These are phyloP conservation scores for Chimonanthus salicifolius DNA, from an alignment of 164 flowering plant species.

Conservation along the genomic window DNA sequence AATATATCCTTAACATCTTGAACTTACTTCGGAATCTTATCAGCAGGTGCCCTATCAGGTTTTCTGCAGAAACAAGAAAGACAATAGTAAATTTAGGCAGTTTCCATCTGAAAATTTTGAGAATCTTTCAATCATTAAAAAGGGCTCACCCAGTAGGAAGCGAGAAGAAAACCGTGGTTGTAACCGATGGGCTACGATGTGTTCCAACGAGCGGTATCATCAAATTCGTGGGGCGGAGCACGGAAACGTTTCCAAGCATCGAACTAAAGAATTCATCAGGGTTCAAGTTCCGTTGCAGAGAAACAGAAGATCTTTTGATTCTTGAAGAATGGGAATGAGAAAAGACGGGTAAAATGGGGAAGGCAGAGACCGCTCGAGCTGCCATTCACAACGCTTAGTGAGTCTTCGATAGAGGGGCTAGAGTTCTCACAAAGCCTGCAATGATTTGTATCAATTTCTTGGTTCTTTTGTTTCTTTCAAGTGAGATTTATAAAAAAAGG, in stretches of 20 bases:
- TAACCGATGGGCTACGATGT: neutral
- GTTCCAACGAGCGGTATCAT: neutral
- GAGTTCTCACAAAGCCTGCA: neutral
- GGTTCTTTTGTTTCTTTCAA: neutral
- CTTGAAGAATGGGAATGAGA: neutral
- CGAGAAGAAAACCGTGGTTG: neutral
- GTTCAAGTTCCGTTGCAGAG: neutral
- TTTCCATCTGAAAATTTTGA: no score
- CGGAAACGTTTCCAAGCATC: neutral
- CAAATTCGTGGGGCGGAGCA: neutral
- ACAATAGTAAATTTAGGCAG: no score
- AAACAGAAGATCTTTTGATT: neutral
- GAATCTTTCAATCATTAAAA: neutral
- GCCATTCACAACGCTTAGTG: neutral
- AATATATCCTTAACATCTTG: no score
- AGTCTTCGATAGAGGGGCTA: neutral
- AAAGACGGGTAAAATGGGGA: neutral
- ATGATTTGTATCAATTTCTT: neutral
- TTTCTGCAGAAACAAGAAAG: constrained; percentile 35
- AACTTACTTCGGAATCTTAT: constrained; percentile 47
- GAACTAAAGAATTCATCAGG: neutral
- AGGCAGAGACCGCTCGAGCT: neutral
- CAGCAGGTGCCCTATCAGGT: constrained; percentile 32
- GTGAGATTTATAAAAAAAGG: no score
- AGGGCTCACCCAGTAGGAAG: neutral